Conservation (phyloP, 2,329 filamentous ascomycete genomes). For the Coniochaeta sp. region DNA sequence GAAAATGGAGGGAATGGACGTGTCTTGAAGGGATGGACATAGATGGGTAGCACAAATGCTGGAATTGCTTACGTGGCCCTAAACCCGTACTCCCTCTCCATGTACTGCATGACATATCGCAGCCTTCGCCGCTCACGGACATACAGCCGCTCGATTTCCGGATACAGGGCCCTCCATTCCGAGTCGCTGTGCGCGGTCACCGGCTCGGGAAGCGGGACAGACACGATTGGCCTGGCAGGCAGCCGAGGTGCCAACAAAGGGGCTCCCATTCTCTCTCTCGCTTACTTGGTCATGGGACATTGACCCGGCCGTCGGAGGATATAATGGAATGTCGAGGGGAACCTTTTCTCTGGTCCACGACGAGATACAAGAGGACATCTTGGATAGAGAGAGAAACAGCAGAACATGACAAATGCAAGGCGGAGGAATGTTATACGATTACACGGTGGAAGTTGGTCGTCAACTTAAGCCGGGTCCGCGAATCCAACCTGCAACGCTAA, state of each 20-base stretch:
- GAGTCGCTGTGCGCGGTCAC: slow-evolving; percentile 6
- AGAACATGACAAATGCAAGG: neutral
- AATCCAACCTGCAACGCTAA: neutral
- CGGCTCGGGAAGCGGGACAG: neutral
- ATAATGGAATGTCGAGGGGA: neutral
- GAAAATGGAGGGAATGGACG: no score
- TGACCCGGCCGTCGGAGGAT: no score
- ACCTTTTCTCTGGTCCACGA: neutral
- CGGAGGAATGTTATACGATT: no score
- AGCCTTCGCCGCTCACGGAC: slow-evolving; percentile 12
- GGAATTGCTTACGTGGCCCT: slow-evolving; percentile 12
- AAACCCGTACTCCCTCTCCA: slow-evolving; percentile 12
- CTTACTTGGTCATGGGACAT: no score
- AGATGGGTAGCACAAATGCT: no score
- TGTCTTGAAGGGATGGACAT: no score
- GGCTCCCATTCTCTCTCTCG: no score
- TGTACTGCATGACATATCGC: slow-evolving; percentile 11
- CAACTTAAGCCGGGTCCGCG: neutral
- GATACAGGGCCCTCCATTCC: slow-evolving; percentile 12
- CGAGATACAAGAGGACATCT: neutral
- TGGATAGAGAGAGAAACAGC: neutral
- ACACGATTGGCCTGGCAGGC: neutral
- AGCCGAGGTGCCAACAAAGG: neutral
- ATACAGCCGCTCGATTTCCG: slow-evolving; percentile 13
- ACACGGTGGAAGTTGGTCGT: neutral